These are phyloP conservation scores for Apiospora koreana DNA, from an alignment of 2,329 filamentous ascomycete species.

Conservation along the genomic window DNA sequence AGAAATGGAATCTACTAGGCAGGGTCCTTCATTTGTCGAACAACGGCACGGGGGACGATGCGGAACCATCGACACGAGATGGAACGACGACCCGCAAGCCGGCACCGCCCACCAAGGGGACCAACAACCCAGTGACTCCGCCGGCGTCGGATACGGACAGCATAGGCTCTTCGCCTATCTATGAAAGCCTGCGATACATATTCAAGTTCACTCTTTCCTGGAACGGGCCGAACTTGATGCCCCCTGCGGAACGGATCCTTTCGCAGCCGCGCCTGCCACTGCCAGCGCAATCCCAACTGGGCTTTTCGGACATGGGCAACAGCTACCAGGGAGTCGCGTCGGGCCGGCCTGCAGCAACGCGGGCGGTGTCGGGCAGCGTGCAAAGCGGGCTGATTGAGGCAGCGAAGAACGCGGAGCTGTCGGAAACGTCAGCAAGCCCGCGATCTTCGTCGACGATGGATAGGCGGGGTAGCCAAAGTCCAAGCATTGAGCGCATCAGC, in stretches of 20 bases:
- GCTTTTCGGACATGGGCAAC: constrained; percentile 38
- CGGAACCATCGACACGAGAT: constrained; percentile 53
- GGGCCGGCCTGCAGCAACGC: constrained; percentile 44
- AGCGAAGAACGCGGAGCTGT: constrained; percentile 49
- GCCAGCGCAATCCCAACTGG: constrained; percentile 67
- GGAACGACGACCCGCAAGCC: constrained; percentile 42
- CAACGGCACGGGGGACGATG: constrained; percentile 43
- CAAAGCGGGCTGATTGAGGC: constrained; percentile 49
- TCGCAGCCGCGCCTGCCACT: constrained; percentile 68
- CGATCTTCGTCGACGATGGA: constrained; percentile 21
- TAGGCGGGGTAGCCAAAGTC: constrained; percentile 22
- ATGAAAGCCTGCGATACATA: constrained; percentile 59
- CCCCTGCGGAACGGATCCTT: constrained; percentile 63
- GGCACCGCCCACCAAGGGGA: constrained; percentile 39
- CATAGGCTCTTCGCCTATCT: constrained; percentile 55
- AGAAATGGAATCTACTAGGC: constrained; percentile 66
- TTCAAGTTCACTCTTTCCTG: constrained; percentile 77
- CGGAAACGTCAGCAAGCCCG: background rate
- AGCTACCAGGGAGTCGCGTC: constrained; percentile 40
- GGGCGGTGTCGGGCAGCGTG: constrained; percentile 48
- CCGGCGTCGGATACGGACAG: constrained; percentile 53
- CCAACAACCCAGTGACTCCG: constrained; percentile 29
- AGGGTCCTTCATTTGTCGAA: constrained; percentile 57
- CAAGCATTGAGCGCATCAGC: constrained; percentile 22
- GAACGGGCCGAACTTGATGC: constrained; percentile 53